Percentiles rank a stretch among this genome's conserved stretches.
Conservation (phyloP, 495 filamentous ascomycete species). For the Penicillium flavigenum region DNA sequence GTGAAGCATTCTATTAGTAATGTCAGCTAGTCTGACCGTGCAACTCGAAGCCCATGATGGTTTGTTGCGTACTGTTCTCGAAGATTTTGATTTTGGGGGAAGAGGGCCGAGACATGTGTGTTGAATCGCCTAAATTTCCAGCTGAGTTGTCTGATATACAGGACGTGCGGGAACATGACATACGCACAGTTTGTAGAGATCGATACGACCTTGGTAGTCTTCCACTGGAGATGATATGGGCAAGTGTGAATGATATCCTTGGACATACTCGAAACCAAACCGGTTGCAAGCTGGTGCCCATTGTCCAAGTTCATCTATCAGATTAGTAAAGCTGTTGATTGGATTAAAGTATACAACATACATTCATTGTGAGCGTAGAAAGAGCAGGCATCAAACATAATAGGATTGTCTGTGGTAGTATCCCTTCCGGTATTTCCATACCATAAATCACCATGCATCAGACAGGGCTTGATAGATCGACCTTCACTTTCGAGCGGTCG, state of each 20-base stretch:
- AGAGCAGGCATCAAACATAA: neutral
- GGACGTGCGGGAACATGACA: neutral
- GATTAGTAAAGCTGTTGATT: neutral
- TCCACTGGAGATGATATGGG: neutral
- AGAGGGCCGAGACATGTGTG: neutral
- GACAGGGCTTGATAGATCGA: neutral
- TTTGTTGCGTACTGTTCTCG: neutral
- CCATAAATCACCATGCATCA: neutral
- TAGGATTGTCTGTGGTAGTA: neutral
- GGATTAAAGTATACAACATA: neutral
- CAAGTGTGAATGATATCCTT: neutral
- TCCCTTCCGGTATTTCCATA: neutral
- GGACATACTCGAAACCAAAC: neutral
- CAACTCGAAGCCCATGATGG: too few species aligned
- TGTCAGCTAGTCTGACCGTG: too few species aligned
- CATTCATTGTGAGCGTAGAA: neutral
- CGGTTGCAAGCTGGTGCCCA: neutral
- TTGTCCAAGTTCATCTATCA: neutral
- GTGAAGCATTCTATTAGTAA: too few species aligned
- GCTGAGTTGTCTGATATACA: neutral
- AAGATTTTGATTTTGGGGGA: neutral
- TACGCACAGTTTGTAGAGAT: neutral
- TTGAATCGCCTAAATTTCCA: neutral
- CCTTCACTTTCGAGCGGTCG: neutral
- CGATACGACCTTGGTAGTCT: neutral